Conservation (phyloP, 2,329 filamentous ascomycete genomes). For the Apiospora marii region DNA sequence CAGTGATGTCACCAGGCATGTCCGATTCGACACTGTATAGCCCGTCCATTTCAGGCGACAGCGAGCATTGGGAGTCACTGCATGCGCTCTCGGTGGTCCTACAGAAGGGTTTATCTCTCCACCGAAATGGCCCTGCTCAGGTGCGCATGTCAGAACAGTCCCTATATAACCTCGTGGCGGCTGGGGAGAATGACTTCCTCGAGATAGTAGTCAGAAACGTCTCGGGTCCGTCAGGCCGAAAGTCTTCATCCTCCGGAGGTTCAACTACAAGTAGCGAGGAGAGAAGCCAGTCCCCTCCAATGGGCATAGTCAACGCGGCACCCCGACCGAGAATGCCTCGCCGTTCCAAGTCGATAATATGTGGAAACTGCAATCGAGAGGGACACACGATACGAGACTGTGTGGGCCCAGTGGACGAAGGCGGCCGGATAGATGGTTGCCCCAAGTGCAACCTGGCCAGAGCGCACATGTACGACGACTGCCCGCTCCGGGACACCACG, state of each 20-base stretch:
- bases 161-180: constrained; percentile 24
- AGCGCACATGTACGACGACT: constrained; percentile 25
- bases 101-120: constrained; percentile 19
- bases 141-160: constrained; percentile 26
- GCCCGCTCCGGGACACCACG: not conserved
- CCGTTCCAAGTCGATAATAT: not conserved
- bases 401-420: constrained; percentile 26
- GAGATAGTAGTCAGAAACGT: constrained; percentile 25
- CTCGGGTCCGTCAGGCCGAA: not conserved
- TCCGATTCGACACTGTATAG: constrained; percentile 5
- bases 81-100: constrained; percentile 13
- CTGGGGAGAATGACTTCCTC: constrained; percentile 24
- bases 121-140: constrained; percentile 24
- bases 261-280: not conserved
- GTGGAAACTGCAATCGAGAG: constrained; percentile 23
- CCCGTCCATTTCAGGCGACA: constrained; percentile 10
- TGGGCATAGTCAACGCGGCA: constrained; percentile 13
- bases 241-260: not conserved
- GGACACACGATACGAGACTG: constrained; percentile 27
- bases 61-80: constrained; percentile 26
- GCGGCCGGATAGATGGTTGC: constrained; percentile 26
- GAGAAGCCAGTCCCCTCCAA: not conserved
- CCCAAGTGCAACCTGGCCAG: constrained; percentile 26
- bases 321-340: constrained; percentile 12
- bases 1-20: not conserved